Evolutionary conservation across 805 yeast species (phyloP), one percentile per base, ranked within the genome.

Genomic region (Scheffersomyces amazonensis): DNA sequence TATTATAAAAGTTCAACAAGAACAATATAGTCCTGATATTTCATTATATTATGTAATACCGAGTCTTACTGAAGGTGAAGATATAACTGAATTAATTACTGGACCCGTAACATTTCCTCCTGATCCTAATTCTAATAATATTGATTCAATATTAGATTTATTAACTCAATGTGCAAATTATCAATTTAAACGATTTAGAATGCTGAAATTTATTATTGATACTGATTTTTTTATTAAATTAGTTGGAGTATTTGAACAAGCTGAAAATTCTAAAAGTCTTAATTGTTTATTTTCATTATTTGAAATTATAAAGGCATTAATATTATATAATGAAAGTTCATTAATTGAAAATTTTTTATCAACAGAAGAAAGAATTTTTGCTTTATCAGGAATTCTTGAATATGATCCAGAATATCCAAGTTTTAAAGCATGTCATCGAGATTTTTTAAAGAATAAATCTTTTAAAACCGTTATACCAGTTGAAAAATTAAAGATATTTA

Each of bases 391-490:
- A 1, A 83, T 88, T 10, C 62, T 91, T 33, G 99, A 93, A 58
- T 67, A 88, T 58, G 97, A 93, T 57, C 85, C 93, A 0, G 95
- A 87, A 40, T 87, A 76, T 51, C 96, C 96, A 1, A 71, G 71
- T 11, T 72, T 73, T 46, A 89, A 87, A 58, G 87, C 96, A 3
- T 83, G 87, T 49, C 87, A 87, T 62, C 67, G 96, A 36, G 78
- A 77, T 16, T 83, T 76, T 52, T 57, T 88, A 22, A 53, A 56
- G 3, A 73, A 80, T 44, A 78, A 78, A 32, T 62, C 81, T 5
- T 83, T 86, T 62, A 83, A 83, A 56, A 83, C 83, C 47, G 85
- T 89, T 3, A 63, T 64, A 8, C 88, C 89, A 1, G 66, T 83
- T 10, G 64, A 72, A 2, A 74, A 80, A 49, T 39, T 63, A 36